A percentile compares a stretch with the other conserved stretches of the same genome.
Evolutionary conservation across 2,329 filamentous ascomycete genomes (phyloP).

Genomic region (Calonectria pseudoreteaudii): DNA sequence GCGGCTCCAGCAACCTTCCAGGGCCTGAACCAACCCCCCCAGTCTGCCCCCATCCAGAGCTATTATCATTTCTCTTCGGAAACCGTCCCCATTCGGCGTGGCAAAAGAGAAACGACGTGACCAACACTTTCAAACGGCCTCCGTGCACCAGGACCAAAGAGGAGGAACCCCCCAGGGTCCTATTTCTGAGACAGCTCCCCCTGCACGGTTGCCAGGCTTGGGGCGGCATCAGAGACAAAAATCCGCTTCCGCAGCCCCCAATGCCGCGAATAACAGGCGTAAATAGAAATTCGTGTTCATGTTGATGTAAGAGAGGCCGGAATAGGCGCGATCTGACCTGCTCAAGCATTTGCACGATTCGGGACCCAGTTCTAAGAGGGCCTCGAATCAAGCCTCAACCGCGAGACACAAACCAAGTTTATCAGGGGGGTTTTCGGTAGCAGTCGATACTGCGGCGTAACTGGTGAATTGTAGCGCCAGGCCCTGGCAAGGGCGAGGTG

Average conservation of each 20-base stretch:
- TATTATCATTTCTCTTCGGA: constrained; percentile 9
- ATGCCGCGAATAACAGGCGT: constrained; percentile 30
- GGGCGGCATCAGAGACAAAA: constrained; percentile 40
- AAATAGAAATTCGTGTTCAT: constrained; percentile 28
- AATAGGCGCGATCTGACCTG: constrained; percentile 20
- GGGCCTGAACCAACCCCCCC: constrained; percentile 8
- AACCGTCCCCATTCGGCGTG: constrained; percentile 28
- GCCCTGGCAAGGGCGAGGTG: constrained; percentile 19
- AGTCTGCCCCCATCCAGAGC: not conserved
- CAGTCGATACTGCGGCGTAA: constrained; percentile 20
- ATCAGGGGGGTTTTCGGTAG: not conserved
- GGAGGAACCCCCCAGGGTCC: constrained; percentile 36
- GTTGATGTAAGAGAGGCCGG: constrained; percentile 16
- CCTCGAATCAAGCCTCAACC: constrained; percentile 9
- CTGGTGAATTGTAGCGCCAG: constrained; percentile 25
- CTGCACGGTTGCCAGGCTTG: constrained; percentile 27
- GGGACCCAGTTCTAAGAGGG: constrained; percentile 19
- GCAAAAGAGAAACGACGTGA: constrained; percentile 13
- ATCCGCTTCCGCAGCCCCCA: constrained; percentile 31
- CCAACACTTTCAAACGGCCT: constrained; percentile 26
- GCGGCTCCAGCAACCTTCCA: not conserved
- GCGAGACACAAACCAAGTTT: constrained; percentile 23
- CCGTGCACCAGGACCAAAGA: constrained; percentile 21
- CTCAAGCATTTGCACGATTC: constrained; percentile 18
- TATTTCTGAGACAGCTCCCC: constrained; percentile 39